phyloP scores from a whole-genome alignment of 129 eudicot species.

The Saposhnikovia divaricata region DNA sequence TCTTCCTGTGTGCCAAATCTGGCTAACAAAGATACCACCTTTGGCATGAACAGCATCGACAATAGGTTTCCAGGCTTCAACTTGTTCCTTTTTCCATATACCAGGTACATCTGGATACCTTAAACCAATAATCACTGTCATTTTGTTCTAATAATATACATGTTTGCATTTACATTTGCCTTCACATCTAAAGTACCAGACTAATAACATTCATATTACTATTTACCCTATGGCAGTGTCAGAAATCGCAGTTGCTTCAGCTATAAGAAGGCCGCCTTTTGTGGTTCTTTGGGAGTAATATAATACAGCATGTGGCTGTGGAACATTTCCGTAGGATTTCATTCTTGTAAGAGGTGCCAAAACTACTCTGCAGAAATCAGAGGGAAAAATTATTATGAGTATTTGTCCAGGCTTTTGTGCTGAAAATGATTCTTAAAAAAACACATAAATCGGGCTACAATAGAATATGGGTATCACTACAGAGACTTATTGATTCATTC shows the following conservation, averaged over 20 bases:
- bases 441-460: not conserved
- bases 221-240: constrained; percentile 1
- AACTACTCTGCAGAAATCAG: not conserved
- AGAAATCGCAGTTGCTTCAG: not conserved
- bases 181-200: not conserved
- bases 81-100: constrained; percentile 42
- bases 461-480: not conserved
- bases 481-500: not conserved
- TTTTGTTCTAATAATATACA: not conserved
- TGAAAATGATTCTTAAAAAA: not conserved
- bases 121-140: not conserved
- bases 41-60: constrained; percentile 49
- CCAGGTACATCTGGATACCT: constrained; percentile 44
- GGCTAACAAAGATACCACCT: constrained; percentile 48
- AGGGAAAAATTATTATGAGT: not conserved
- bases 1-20: constrained; percentile 50
- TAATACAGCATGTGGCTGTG: not conserved
- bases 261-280: not conserved
- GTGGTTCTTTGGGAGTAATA: constrained; percentile 5
- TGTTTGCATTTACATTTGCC: not conserved
- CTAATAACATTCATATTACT: not conserved
- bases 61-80: constrained; percentile 46
- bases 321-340: constrained; percentile 1
- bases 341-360: constrained; percentile 3
- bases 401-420: not conserved